Evolutionary conservation across 768 basidiomycete genomes (phyloP).

Genomic region (Mycena leptocephala): DNA sequence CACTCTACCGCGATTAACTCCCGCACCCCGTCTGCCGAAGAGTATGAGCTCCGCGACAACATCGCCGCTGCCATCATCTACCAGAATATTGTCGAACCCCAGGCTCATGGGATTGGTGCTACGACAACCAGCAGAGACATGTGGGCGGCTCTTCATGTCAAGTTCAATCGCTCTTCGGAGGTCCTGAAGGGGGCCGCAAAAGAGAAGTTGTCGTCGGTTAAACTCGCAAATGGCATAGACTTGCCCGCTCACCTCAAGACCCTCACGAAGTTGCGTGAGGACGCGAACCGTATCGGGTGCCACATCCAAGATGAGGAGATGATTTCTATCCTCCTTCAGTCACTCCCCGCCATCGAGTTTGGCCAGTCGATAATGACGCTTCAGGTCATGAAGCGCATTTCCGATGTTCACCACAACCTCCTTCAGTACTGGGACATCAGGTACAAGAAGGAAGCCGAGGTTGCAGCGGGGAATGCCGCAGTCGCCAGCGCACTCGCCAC

Average conservation of each 20-base stretch:
- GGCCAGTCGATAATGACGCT: background rate
- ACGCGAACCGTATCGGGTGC: constrained; percentile 4
- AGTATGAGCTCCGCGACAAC: no score
- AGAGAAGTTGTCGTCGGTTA: background rate
- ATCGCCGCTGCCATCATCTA: constrained; percentile 14
- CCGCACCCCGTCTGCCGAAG: constrained; percentile 10
- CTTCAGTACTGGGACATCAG: no score
- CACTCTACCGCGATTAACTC: no score
- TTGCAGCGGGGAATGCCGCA: background rate
- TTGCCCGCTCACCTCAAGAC: constrained; percentile 19
- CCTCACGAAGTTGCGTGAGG: background rate
- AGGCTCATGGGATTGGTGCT: constrained; percentile 3
- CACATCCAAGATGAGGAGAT: constrained; percentile 4
- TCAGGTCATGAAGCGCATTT: background rate
- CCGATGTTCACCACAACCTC: background rate
- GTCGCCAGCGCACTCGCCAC: no score
- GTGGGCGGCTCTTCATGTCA: background rate
- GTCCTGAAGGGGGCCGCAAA: constrained; percentile 1
- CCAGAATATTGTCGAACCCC: constrained; percentile 26
- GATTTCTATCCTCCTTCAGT: constrained; percentile 20
- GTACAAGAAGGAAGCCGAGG: background rate
- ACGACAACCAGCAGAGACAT: background rate
- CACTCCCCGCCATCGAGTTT: constrained; percentile 21
- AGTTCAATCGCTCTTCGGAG: constrained; percentile 20
- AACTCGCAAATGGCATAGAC: background rate